Conservation (phyloP, 2,329 filamentous ascomycete species). For the Cladosporium sp. region DNA sequence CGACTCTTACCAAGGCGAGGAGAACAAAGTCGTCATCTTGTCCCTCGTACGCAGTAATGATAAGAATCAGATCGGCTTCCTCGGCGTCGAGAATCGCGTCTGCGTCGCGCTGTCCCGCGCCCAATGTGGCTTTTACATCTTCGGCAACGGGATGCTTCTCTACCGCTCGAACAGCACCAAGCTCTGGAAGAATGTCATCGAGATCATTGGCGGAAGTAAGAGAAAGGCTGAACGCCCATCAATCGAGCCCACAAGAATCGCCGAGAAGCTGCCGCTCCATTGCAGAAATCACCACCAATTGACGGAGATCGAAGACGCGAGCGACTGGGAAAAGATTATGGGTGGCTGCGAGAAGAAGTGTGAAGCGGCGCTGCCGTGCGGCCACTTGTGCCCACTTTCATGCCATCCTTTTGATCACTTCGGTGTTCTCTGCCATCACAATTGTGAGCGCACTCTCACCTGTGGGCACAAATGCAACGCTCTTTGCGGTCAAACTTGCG, state of each 20-base stretch:
- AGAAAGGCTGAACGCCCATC: slow-evolving; percentile 14
- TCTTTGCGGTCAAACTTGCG: slow-evolving; percentile 29
- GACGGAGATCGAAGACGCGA: slow-evolving; percentile 33
- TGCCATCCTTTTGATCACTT: slow-evolving; percentile 47
- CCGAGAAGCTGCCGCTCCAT: slow-evolving; percentile 18
- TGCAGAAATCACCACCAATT: slow-evolving; percentile 24
- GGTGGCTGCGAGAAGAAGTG: slow-evolving; percentile 51
- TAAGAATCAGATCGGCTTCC: slow-evolving; percentile 60
- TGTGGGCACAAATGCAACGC: slow-evolving; percentile 36
- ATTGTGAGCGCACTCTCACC: slow-evolving; percentile 29
- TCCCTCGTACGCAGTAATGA: slow-evolving; percentile 70
- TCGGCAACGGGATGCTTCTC: slow-evolving; percentile 63
- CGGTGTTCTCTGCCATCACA: slow-evolving; percentile 22
- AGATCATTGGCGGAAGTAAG: slow-evolving; percentile 22
- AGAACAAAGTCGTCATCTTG: slow-evolving; percentile 76
- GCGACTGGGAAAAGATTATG: slow-evolving; percentile 48
- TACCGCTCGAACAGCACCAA: slow-evolving; percentile 12
- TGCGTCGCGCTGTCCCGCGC: slow-evolving; percentile 65
- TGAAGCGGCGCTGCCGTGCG: slow-evolving; percentile 39
- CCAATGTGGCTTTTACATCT: slow-evolving; percentile 72
- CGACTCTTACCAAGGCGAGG: slow-evolving; percentile 85
- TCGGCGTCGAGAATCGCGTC: slow-evolving; percentile 57
- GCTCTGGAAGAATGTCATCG: slow-evolving; percentile 25
- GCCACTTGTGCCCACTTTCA: slow-evolving; percentile 45
- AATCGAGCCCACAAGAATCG: slow-evolving; percentile 19